Conservation (phyloP, 441 rosid genomes). For the Croton setiger region DNA sequence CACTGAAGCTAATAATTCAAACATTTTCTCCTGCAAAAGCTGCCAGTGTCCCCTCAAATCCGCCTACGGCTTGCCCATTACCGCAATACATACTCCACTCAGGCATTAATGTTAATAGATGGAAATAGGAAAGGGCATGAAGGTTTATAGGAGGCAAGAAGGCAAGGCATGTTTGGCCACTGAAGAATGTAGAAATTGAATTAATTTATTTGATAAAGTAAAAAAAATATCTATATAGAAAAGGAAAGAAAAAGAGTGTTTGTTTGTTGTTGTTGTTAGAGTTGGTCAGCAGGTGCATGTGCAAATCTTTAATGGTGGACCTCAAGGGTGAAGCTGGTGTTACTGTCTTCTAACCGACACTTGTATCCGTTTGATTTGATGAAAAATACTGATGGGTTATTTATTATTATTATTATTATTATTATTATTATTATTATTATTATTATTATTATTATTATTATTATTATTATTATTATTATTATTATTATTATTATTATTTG, state of each 20-base stretch:
- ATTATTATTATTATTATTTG: too few species aligned
- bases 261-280: constrained; percentile 13
- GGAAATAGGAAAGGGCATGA: constrained; percentile 6
- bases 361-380: background rate
- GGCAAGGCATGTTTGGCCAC: constrained; percentile 24
- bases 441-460: too few species aligned
- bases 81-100: too few species aligned
- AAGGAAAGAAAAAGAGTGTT: background rate
- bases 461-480: too few species aligned
- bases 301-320: constrained; percentile 41
- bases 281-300: constrained; percentile 48
- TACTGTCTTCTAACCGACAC: constrained; percentile 43
- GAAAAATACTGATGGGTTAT: background rate
- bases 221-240: background rate
- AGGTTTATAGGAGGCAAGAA: constrained; percentile 12
- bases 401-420: background rate
- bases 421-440: too few species aligned
- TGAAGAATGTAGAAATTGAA: constrained; percentile 3
- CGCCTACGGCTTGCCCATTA: background rate
- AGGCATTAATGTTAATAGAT: constrained; percentile 29
- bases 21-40: constrained; percentile 29
- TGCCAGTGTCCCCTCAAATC: constrained; percentile 19
- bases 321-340: constrained; percentile 20
- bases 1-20: background rate
- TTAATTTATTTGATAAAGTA: too few species aligned